These are phyloP conservation scores for Didymella glomerata DNA, from an alignment of 2,329 filamentous ascomycete species.

Conservation along the genomic window DNA sequence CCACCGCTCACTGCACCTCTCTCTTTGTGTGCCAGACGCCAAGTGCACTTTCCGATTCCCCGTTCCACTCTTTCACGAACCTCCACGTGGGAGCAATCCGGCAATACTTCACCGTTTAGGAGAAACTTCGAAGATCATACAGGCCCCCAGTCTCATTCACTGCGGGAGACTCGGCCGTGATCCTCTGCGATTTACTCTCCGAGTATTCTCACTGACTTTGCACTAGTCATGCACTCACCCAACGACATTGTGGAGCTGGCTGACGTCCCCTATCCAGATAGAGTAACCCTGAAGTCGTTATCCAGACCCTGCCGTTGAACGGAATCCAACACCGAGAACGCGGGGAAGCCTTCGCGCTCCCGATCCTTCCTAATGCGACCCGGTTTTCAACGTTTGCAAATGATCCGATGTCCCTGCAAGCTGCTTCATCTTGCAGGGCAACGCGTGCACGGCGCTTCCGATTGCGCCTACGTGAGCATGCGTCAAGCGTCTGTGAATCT, in stretches of 20 bases:
- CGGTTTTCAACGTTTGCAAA: neutral
- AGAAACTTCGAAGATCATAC: neutral
- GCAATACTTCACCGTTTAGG: neutral
- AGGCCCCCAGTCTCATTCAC: neutral
- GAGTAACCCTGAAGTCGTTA: neutral
- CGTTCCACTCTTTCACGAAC: conserved; percentile 3
- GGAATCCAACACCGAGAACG: conserved; percentile 1
- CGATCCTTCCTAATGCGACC: neutral
- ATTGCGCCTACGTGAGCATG: neutral
- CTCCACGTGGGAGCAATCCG: conserved; percentile 6
- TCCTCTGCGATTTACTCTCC: neutral
- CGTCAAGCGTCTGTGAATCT: neutral
- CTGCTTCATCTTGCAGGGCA: neutral
- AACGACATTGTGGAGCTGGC: neutral
- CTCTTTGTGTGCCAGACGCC: neutral
- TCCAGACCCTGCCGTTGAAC: conserved; percentile 1
- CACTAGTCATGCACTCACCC: neutral
- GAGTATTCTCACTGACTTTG: neutral
- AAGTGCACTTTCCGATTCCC: conserved; percentile 10
- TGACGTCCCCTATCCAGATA: neutral
- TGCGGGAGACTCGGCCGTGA: neutral
- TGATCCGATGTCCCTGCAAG: neutral
- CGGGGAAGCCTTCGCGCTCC: conserved; percentile 1
- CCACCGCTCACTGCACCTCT: neutral
- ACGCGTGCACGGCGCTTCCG: neutral